These are phyloP conservation scores for Solanum virginianum DNA, from an alignment of 257 asterid species.

Conservation along the genomic window DNA sequence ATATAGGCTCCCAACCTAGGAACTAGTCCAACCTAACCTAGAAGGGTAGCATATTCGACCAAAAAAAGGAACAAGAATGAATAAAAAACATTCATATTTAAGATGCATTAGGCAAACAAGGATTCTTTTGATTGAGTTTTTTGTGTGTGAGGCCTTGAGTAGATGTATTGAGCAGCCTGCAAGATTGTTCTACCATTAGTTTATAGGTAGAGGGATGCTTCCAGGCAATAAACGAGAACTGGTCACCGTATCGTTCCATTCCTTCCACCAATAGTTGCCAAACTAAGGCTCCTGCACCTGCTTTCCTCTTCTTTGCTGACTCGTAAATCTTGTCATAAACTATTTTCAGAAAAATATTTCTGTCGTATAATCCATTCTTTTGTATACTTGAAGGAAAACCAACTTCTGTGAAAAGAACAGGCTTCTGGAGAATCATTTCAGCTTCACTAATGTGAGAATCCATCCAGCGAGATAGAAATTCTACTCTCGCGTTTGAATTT, in stretches of 20 bases:
- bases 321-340: slow-evolving; percentile 18
- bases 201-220: slow-evolving; percentile 19
- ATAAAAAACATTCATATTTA: not conserved
- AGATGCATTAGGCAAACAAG: slow-evolving; percentile 3
- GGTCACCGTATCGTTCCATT: slow-evolving; percentile 16
- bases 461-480: slow-evolving; percentile 17
- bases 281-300: slow-evolving; percentile 24
- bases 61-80: no score
- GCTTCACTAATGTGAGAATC: slow-evolving; percentile 24
- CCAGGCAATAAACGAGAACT: slow-evolving; percentile 22
- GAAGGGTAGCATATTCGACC: no score
- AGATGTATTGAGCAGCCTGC: slow-evolving; percentile 10
- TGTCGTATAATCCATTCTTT: slow-evolving; percentile 1
- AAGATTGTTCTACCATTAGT: slow-evolving; percentile 20
- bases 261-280: slow-evolving; percentile 28
- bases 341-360: slow-evolving; percentile 8
- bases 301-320: slow-evolving; percentile 19
- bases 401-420: slow-evolving; percentile 28
- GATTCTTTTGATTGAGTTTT: not conserved
- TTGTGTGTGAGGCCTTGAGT: not conserved
- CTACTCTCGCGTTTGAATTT: slow-evolving; percentile 1
- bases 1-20: no score
- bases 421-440: slow-evolving; percentile 17
- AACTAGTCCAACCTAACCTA: no score
- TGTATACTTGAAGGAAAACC: slow-evolving; percentile 9